Evolutionary conservation across 805 yeast genomes (phyloP).

Genomic region (Yamadazyma sp.): DNA sequence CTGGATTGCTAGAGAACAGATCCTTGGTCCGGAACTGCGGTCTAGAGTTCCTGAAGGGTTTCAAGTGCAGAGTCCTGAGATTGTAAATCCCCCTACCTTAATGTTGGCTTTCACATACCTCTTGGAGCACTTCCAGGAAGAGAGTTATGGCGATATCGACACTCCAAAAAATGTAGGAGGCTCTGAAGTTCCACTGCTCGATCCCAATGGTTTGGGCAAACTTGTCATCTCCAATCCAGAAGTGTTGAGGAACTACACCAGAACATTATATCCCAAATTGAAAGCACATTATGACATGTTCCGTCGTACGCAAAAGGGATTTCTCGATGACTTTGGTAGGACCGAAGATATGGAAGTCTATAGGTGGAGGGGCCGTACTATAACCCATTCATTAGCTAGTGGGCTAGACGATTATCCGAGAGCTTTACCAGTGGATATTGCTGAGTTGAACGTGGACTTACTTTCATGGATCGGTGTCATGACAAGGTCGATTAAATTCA

Average conservation of each 20-base stretch:
- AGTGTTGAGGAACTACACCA: slow-evolving; percentile 57
- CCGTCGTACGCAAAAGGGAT: slow-evolving; percentile 76
- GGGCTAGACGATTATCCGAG: slow-evolving; percentile 97
- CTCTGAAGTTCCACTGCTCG: slow-evolving; percentile 16
- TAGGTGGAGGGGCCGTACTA: slow-evolving; percentile 92
- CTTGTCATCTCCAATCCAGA: slow-evolving; percentile 59
- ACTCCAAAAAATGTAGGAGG: slow-evolving; percentile 26
- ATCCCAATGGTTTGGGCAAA: slow-evolving; percentile 40
- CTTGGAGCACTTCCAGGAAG: slow-evolving; percentile 32
- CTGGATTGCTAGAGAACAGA: slow-evolving; percentile 96
- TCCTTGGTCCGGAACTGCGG: slow-evolving; percentile 88
- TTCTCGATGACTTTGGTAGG: slow-evolving; percentile 68
- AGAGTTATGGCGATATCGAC: slow-evolving; percentile 25
- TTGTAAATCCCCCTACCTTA: slow-evolving; percentile 95
- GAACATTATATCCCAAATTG: slow-evolving; percentile 71
- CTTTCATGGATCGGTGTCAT: slow-evolving; percentile 92
- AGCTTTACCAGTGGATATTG: slow-evolving; percentile 73
- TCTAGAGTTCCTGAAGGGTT: slow-evolving; percentile 83
- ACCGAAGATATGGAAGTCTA: slow-evolving; percentile 57
- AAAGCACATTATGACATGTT: slow-evolving; percentile 83
- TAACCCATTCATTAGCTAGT: slow-evolving; percentile 82
- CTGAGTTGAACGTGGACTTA: slow-evolving; percentile 88
- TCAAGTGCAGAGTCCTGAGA: slow-evolving; percentile 79
- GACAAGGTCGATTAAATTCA: slow-evolving; percentile 75
- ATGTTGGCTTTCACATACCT: slow-evolving; percentile 68